Conservation (phyloP, 2,329 filamentous ascomycete species). For the Chaetomium olivaceum region DNA sequence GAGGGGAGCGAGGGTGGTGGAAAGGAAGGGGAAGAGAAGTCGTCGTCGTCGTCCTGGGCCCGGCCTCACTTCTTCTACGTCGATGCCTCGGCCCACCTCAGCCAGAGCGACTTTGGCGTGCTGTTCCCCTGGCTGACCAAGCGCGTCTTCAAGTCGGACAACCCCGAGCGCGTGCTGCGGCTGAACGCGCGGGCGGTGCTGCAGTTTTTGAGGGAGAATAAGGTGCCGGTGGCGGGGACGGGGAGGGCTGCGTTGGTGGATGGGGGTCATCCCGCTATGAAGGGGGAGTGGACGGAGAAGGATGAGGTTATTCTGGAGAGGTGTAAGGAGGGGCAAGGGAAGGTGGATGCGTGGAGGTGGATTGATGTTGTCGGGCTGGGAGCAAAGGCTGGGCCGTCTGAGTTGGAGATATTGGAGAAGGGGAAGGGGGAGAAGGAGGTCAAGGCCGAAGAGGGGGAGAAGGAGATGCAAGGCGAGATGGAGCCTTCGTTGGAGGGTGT, state of each 20-base stretch:
- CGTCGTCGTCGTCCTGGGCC: too few relatives aligned
- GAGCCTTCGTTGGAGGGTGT: conserved; percentile 25
- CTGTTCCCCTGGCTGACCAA: conserved; percentile 73
- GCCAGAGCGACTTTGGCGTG: conserved; percentile 80
- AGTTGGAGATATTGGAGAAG: conserved; percentile 21
- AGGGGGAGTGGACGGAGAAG: conserved; percentile 45
- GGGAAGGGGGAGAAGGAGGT: conserved; percentile 6
- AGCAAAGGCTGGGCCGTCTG: conserved; percentile 30
- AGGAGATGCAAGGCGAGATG: conserved; percentile 29
- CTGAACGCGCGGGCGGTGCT: conserved; percentile 61
- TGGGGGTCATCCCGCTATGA: background rate
- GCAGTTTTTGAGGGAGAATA: conserved; percentile 56
- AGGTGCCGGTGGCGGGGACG: conserved; percentile 52
- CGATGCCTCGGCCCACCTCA: conserved; percentile 72
- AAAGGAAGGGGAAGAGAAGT: conserved; percentile 35
- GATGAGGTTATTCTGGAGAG: conserved; percentile 55
- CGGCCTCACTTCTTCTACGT: conserved; percentile 74
- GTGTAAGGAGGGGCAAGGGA: conserved; percentile 10
- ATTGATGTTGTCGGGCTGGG: conserved; percentile 56
- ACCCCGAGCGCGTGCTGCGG: conserved; percentile 57
- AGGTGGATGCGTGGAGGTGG: conserved; percentile 53
- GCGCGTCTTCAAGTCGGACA: conserved; percentile 57
- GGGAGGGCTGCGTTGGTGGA: conserved; percentile 44
- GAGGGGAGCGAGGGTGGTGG: too few relatives aligned
- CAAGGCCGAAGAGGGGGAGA: conserved; percentile 24